Conservation (phyloP, 176 grass and related monocot genomes). For the Ensete glaucum region DNA sequence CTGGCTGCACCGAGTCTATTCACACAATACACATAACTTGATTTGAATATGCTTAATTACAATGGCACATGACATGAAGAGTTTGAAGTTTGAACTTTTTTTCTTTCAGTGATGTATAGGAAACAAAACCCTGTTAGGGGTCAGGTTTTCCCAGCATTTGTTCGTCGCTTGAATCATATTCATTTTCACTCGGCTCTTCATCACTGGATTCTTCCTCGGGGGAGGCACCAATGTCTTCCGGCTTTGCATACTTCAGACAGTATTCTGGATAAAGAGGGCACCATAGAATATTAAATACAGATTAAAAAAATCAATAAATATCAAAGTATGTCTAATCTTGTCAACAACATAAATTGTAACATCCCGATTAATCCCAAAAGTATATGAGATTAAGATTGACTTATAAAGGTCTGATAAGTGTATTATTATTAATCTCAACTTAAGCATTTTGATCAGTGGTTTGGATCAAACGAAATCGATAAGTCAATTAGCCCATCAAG, state of each 20-base stretch:
- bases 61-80: constrained; percentile 1
- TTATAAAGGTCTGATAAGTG: too few relatives aligned
- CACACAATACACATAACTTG: neutral
- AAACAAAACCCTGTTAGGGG: neutral
- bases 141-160: constrained; percentile 11
- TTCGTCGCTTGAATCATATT: constrained; percentile 18
- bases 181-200: constrained; percentile 18
- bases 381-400: too few relatives aligned
- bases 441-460: too few relatives aligned
- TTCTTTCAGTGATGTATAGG: neutral
- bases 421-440: too few relatives aligned
- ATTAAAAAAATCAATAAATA: neutral
- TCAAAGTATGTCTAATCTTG: neutral
- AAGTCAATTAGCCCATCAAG: too few relatives aligned
- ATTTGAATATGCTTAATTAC: constrained; percentile 1
- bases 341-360: too few relatives aligned
- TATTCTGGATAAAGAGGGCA: neutral
- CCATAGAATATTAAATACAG: neutral
- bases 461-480: too few relatives aligned
- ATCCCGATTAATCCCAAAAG: too few relatives aligned
- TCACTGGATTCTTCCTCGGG: constrained; percentile 12
- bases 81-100: neutral
- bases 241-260: constrained; percentile 19
- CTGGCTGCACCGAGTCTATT: neutral
- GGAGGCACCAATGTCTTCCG: neutral